Percentiles rank a stretch among this genome's conserved stretches.
These are phyloP conservation scores for Aspergillus nanangensis DNA, from an alignment of 495 filamentous ascomycete species.

Conservation along the genomic window DNA sequence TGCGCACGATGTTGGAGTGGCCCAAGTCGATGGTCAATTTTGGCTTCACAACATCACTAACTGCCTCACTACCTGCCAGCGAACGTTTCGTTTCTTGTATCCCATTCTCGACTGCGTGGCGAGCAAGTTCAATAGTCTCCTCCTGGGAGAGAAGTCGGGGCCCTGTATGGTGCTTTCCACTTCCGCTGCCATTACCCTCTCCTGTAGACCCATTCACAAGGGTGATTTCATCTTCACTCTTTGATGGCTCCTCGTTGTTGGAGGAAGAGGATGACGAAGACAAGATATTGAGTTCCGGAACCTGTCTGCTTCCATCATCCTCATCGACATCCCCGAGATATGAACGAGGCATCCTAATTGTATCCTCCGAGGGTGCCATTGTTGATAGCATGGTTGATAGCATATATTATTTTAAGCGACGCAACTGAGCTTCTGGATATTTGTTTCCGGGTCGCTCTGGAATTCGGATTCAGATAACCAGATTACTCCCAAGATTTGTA, in stretches of 20 bases:
- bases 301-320: constrained; percentile 22
- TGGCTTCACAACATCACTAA: constrained; percentile 64
- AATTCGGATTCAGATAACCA: constrained; percentile 13
- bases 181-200: constrained; percentile 18
- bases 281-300: constrained; percentile 18
- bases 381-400: constrained; percentile 31
- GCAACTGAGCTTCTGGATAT: too few species aligned
- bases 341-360: constrained; percentile 29
- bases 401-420: too few species aligned
- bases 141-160: constrained; percentile 31
- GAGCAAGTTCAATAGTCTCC: constrained; percentile 53
- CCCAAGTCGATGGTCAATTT: constrained; percentile 88
- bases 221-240: constrained; percentile 28
- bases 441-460: not conserved
- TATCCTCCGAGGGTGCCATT: constrained; percentile 38
- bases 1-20: constrained; percentile 69
- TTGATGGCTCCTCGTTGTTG: constrained; percentile 23
- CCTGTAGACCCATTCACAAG: constrained; percentile 27
- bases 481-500: constrained; percentile 7
- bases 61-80: constrained; percentile 60
- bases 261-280: constrained; percentile 19
- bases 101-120: constrained; percentile 62
- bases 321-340: constrained; percentile 31
- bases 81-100: constrained; percentile 65
- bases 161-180: constrained; percentile 16